phyloP scores from a whole-genome alignment of 192 early-diverging fungal species.

The Coemansia interrupta region DNA sequence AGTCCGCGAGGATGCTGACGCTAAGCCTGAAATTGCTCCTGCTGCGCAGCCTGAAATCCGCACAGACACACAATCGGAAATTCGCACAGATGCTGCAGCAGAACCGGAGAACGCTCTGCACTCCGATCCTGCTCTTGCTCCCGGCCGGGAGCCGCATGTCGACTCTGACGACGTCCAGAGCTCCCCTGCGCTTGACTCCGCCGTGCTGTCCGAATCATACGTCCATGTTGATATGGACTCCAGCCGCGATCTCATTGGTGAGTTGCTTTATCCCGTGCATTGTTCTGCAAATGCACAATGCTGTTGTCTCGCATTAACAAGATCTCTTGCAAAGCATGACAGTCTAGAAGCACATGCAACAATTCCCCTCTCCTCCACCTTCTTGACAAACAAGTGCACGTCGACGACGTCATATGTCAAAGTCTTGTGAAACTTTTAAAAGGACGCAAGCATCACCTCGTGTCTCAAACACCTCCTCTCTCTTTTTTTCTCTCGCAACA shows the following conservation, averaged over 20 bases:
- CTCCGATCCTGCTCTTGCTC: background rate
- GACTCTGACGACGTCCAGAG: background rate
- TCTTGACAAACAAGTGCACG: no score
- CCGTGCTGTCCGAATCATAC: conserved; percentile 26
- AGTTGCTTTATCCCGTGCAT: no score
- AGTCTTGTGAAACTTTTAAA: no score
- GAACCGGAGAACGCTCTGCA: background rate
- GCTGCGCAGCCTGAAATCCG: no score
- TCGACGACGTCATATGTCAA: no score
- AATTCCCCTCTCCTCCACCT: no score
- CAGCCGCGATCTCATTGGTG: background rate
- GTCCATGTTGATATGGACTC: conserved; percentile 19
- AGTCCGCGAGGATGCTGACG: background rate
- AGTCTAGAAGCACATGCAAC: no score
- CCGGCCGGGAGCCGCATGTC: background rate
- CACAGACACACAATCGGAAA: background rate
- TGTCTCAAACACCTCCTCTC: no score
- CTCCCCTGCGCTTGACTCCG: background rate
- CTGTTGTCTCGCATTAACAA: background rate
- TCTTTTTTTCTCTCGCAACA: no score
- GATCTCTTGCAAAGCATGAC: no score
- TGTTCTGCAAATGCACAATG: background rate
- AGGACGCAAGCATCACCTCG: no score
- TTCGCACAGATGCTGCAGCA: background rate
- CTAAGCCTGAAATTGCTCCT: no score